phyloP scores from a whole-genome alignment of 495 filamentous ascomycete genomes.

The Tuber indicum region DNA sequence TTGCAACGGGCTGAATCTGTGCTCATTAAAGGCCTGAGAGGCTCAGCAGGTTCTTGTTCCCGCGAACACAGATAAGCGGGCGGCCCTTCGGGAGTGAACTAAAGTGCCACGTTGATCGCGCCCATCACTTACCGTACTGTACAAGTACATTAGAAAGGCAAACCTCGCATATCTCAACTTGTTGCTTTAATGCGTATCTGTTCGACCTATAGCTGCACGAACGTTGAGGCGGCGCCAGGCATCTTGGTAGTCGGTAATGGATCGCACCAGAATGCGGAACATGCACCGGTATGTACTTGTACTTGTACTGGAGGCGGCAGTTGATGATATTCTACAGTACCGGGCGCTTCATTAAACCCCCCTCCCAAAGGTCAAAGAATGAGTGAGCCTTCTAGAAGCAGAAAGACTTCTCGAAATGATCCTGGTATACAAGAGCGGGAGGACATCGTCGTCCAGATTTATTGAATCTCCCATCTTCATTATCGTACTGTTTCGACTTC shows the following conservation, averaged over 20 bases:
- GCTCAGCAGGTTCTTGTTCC: neutral
- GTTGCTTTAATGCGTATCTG: neutral
- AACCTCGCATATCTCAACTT: neutral
- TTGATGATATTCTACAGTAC: neutral
- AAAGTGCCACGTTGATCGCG: neutral
- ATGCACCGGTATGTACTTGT: neutral
- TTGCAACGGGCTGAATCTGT: no score
- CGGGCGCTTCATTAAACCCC: neutral
- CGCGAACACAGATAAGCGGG: neutral
- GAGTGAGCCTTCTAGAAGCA: no score
- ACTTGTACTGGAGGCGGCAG: no score
- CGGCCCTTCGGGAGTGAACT: neutral
- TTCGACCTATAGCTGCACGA: neutral
- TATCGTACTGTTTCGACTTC: neutral
- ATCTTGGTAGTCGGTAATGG: neutral
- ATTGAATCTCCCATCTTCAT: neutral
- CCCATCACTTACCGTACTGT: neutral
- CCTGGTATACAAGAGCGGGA: no score
- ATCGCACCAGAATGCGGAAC: neutral
- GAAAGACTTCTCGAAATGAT: no score
- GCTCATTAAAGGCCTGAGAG: no score
- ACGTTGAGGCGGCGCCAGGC: neutral
- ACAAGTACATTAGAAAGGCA: neutral
- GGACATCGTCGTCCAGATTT: no score
- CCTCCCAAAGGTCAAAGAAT: no score